Evolutionary conservation across 2,329 filamentous ascomycete genomes (phyloP).

Genomic region (Cordyceps militaris): DNA sequence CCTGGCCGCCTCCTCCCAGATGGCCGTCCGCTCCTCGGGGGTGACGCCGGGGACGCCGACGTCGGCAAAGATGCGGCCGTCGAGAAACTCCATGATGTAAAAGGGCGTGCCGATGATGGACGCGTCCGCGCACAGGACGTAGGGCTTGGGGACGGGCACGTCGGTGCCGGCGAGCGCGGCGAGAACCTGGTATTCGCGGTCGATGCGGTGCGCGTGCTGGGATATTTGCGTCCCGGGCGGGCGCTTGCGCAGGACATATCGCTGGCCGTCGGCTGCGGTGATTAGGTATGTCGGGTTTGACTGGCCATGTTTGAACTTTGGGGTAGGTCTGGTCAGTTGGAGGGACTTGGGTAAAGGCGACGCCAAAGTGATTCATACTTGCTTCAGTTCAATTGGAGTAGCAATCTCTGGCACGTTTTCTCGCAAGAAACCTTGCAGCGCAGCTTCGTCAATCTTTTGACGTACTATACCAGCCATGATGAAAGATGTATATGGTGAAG

Average conservation of each 20-base stretch:
- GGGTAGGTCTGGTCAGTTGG: not conserved
- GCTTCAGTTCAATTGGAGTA: constrained; percentile 7
- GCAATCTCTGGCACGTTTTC: constrained; percentile 9
- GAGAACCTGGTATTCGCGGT: constrained; percentile 81
- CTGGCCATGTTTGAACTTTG: constrained; percentile 10
- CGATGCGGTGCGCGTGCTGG: constrained; percentile 82
- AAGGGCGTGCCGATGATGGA: constrained; percentile 77
- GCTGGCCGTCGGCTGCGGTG: not conserved
- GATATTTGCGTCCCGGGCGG: constrained; percentile 79
- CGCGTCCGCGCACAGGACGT: constrained; percentile 72
- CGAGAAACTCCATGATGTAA: constrained; percentile 87
- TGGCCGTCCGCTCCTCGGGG: constrained; percentile 57
- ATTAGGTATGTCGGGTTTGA: constrained; percentile 13
- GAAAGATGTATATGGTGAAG: not conserved
- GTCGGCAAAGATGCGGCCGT: constrained; percentile 82
- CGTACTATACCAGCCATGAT: constrained; percentile 11
- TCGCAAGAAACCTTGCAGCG: not conserved
- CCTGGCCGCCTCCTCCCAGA: constrained; percentile 74
- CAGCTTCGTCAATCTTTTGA: constrained; percentile 10
- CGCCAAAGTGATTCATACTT: not conserved
- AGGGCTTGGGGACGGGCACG: constrained; percentile 71
- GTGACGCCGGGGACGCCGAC: constrained; percentile 63
- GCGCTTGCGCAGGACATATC: constrained; percentile 76
- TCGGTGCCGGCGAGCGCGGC: constrained; percentile 64
- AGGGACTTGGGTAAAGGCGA: not conserved